phyloP scores from a whole-genome alignment of 2,329 filamentous ascomycete genomes.

The Talaromyces marneffei region DNA sequence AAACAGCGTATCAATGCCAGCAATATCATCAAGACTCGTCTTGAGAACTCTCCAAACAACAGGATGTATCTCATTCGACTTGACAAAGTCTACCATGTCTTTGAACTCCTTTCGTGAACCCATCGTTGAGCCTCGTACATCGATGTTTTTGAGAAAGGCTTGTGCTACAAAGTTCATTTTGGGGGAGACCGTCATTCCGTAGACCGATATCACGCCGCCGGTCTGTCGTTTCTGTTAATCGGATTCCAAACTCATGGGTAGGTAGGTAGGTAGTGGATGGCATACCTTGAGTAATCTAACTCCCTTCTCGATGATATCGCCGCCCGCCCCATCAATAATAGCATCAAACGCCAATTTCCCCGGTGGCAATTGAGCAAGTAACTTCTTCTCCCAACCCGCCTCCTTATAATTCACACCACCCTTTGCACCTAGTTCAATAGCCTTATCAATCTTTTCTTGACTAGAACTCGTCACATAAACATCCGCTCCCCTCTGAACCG shows the following conservation, averaged over 20 bases:
- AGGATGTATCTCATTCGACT: slow-evolving; percentile 64
- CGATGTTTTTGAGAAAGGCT: slow-evolving; percentile 80
- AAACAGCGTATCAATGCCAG: slow-evolving; percentile 76
- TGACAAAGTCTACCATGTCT: slow-evolving; percentile 85
- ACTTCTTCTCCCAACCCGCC: slow-evolving; percentile 72
- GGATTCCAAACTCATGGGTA: background rate
- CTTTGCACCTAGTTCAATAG: slow-evolving; percentile 63
- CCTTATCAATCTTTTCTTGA: slow-evolving; percentile 67
- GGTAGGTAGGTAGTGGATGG: background rate
- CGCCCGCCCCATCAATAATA: slow-evolving; percentile 86
- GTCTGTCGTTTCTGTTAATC: slow-evolving; percentile 34
- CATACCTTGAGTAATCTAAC: slow-evolving; percentile 62
- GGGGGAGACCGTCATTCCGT: slow-evolving; percentile 84
- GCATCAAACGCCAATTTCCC: slow-evolving; percentile 66
- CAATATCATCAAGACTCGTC: slow-evolving; percentile 63
- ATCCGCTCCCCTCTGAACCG: slow-evolving; percentile 64
- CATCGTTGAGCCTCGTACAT: slow-evolving; percentile 83
- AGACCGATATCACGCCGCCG: slow-evolving; percentile 77
- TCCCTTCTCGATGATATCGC: slow-evolving; percentile 68
- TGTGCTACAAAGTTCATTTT: slow-evolving; percentile 83
- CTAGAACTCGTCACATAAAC: slow-evolving; percentile 78
- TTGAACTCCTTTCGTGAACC: slow-evolving; percentile 80
- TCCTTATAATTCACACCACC: slow-evolving; percentile 81
- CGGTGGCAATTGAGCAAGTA: slow-evolving; percentile 56
- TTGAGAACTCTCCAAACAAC: slow-evolving; percentile 69